Evolutionary conservation across 108 stramenopile genomes (phyloP).

Genomic region (Seminavis robusta): DNA sequence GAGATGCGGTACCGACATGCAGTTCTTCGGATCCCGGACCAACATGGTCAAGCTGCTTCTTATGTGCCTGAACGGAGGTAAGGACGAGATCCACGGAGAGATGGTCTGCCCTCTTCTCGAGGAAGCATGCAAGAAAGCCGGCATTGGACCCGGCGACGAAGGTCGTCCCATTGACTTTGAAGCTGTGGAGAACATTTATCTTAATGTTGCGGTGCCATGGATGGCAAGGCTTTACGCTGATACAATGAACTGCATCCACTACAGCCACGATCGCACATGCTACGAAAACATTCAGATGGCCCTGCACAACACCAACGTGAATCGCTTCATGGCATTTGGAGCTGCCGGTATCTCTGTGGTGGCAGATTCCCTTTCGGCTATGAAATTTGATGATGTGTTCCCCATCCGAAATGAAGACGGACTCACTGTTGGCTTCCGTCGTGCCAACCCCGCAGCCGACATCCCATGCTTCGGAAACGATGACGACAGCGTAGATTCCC

Average conservation of each 20-base stretch:
- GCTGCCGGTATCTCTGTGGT: slow-evolving; percentile 56
- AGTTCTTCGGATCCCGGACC: slow-evolving; percentile 64
- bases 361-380: slow-evolving; percentile 58
- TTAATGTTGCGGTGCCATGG: slow-evolving; percentile 64
- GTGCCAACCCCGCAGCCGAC: slow-evolving; percentile 38
- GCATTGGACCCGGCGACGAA: slow-evolving; percentile 55
- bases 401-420: slow-evolving; percentile 56
- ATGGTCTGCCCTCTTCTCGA: slow-evolving; percentile 41
- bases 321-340: slow-evolving; percentile 70
- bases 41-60: slow-evolving; percentile 64
- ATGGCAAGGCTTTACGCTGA: slow-evolving; percentile 74
- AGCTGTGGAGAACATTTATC: slow-evolving; percentile 39
- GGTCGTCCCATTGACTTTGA: slow-evolving; percentile 47
- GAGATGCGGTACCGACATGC: slow-evolving; percentile 60
- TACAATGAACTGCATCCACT: slow-evolving; percentile 73
- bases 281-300: slow-evolving; percentile 70
- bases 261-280: slow-evolving; percentile 43
- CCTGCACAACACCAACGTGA: slow-evolving; percentile 60
- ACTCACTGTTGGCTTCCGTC: slow-evolving; percentile 49
- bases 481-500: slow-evolving; percentile 43
- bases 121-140: slow-evolving; percentile 44
- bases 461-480: slow-evolving; percentile 62
- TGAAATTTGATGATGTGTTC: slow-evolving; percentile 57
- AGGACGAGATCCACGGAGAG: slow-evolving; percentile 59
- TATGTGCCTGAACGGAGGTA: slow-evolving; percentile 60